Base-by-base conservation (phyloP, 331 rosid species). In the Acacia concinna region DNA sequence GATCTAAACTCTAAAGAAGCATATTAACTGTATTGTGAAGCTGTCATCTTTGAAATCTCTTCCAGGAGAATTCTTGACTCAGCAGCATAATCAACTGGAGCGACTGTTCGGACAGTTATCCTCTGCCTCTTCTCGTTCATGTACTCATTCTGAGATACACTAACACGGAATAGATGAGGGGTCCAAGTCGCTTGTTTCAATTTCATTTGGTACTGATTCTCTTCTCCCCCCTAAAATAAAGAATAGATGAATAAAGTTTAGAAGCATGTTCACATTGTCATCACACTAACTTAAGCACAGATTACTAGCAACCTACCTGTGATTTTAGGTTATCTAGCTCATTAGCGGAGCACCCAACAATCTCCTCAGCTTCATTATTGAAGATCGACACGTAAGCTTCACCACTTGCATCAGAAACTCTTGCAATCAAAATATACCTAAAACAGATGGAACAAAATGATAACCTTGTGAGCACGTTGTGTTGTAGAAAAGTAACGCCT, bases 311-410 rank as follows among this genome's bases (percentile, higher is more conserved):
- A 62, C 41, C 34, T 83, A 96, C 99, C 96, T 91, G 85, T 52
- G 94, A 84, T 81, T 76, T 90, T 37, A 93, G 79, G 60, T 60
- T 69, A 32, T 90, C 94, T 65, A 93, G 91, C 41, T 89, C 99
- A 28, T 91, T 92, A 17, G 99, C 98, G 60, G 99, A 84, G 86
- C 97, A 91, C 54, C 97, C 98, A 56, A 96, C 77, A 13, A 96
- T 77, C n/a, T 38, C 87, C 85, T 90, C 98, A 25, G 98, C 99
- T 82, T 96, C 89, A 0, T 91, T 85, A 46, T 96, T 91, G 69
- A 96, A 96, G 67, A 81, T 59, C 13, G 97, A 89, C 79, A 96
- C 0, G 78, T 14, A 84, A 6, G 86, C 86, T 69, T 96, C 99
- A 1, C 93, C 87, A 75, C 93, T 90, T 79, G 86, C 83, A 82